These are phyloP conservation scores for Irpex lacteus DNA, from an alignment of 1,284 basidiomycete genomes.

Conservation along the genomic window DNA sequence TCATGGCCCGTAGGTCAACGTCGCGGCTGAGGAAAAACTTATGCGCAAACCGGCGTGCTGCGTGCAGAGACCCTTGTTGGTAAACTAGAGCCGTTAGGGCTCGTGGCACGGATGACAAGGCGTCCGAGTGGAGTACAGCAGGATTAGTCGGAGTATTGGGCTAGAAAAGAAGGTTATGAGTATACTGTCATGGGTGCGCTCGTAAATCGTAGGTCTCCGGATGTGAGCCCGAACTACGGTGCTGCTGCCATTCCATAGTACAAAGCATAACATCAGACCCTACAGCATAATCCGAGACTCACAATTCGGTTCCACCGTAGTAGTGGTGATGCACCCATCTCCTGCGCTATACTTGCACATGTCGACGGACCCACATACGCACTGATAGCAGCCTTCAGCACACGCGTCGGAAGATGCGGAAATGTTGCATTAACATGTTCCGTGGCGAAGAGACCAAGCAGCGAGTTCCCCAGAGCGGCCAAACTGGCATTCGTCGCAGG, in stretches of 20 bases:
- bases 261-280: not conserved
- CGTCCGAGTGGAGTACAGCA: slow-evolving; percentile 65
- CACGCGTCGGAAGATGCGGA: slow-evolving; percentile 89
- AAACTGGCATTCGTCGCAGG: slow-evolving; percentile 79
- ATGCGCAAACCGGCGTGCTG: slow-evolving; percentile 82
- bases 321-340: slow-evolving; percentile 72
- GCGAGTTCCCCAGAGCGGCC: slow-evolving; percentile 80
- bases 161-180: slow-evolving; percentile 27
- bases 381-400: slow-evolving; percentile 87
- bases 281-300: slow-evolving; percentile 25
- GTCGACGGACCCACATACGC: slow-evolving; percentile 87
- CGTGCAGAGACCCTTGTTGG: slow-evolving; percentile 73
- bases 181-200: not conserved
- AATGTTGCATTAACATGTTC: slow-evolving; percentile 85
- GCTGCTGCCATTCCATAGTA: not conserved
- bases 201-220: not conserved
- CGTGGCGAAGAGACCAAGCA: slow-evolving; percentile 88
- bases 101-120: slow-evolving; percentile 73
- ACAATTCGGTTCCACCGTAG: slow-evolving; percentile 72
- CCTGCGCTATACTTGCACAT: slow-evolving; percentile 80
- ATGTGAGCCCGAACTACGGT: not conserved
- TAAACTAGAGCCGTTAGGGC: slow-evolving; percentile 77
- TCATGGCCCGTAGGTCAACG: slow-evolving; percentile 77
- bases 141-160: slow-evolving; percentile 44
- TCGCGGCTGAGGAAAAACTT: slow-evolving; percentile 83